These are phyloP conservation scores for Hyaloscypha bicolor DNA, from an alignment of 495 filamentous ascomycete species.

Conservation along the genomic window DNA sequence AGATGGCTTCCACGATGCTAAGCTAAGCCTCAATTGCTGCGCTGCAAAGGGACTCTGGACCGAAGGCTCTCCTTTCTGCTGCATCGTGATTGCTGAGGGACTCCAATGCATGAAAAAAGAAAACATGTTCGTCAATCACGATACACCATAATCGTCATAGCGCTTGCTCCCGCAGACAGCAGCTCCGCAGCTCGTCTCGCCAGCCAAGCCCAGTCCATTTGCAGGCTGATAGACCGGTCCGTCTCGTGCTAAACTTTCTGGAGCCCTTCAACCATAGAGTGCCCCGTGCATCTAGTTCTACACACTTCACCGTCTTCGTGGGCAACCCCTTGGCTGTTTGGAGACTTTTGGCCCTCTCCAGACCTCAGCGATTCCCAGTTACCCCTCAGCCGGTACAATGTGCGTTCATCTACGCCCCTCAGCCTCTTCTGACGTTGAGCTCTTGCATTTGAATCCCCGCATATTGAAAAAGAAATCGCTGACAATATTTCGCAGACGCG, in stretches of 20 bases:
- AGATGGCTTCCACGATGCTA: neutral
- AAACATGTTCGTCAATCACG: slow-evolving; percentile 15
- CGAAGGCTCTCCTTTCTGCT: neutral
- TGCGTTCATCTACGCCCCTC: slow-evolving; percentile 9
- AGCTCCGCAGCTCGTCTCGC: slow-evolving; percentile 18
- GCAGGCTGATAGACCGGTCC: slow-evolving; percentile 18
- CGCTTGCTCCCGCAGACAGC: slow-evolving; percentile 9
- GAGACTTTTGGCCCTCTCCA: slow-evolving; percentile 5
- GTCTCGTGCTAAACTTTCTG: slow-evolving; percentile 18
- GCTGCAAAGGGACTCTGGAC: neutral
- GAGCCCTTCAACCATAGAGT: slow-evolving; percentile 17
- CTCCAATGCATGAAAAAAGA: slow-evolving; percentile 13
- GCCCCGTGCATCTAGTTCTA: slow-evolving; percentile 20
- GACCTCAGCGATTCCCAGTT: slow-evolving; percentile 5
- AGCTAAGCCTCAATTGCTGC: neutral
- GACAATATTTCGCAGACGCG: slow-evolving; percentile 18
- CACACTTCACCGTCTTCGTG: slow-evolving; percentile 13
- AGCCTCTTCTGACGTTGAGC: slow-evolving; percentile 3
- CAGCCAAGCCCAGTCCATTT: slow-evolving; percentile 14
- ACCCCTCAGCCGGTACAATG: slow-evolving; percentile 19
- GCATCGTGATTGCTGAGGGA: neutral
- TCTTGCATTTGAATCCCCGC: slow-evolving; percentile 4
- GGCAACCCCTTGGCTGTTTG: neutral
- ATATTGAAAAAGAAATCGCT: slow-evolving; percentile 8
- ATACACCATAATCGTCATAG: slow-evolving; percentile 19